A percentile compares a stretch with the other conserved stretches of the same genome.
Conservation (phyloP, 2,329 filamentous ascomycete species). For the Elsinoe ampelina region DNA sequence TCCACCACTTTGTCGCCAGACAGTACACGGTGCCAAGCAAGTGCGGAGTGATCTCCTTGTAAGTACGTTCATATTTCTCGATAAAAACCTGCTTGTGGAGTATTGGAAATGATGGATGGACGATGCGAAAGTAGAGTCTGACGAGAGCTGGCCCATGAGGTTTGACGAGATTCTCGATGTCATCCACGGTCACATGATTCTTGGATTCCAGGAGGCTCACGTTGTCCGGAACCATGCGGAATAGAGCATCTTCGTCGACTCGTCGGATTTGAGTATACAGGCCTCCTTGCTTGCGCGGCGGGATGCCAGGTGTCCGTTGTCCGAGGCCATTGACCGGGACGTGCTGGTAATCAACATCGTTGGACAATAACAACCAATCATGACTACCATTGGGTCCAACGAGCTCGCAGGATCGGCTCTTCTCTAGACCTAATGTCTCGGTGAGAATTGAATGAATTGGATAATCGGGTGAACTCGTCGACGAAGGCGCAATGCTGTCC, state of each 20-base stretch:
- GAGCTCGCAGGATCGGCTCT: constrained; percentile 23
- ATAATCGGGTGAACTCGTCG: constrained; percentile 63
- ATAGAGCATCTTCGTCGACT: constrained; percentile 28
- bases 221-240: constrained; percentile 56
- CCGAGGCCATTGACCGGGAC: constrained; percentile 11
- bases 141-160: constrained; percentile 63
- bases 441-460: constrained; percentile 57
- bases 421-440: constrained; percentile 43
- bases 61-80: constrained; percentile 50
- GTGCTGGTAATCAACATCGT: background rate
- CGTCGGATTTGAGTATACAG: constrained; percentile 9
- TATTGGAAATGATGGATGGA: constrained; percentile 51
- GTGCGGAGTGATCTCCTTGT: constrained; percentile 50
- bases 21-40: constrained; percentile 53
- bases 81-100: constrained; percentile 53
- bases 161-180: constrained; percentile 60
- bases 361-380: constrained; percentile 1
- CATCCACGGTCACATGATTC: constrained; percentile 47
- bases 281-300: background rate
- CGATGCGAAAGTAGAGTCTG: constrained; percentile 61
- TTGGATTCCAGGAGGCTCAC: constrained; percentile 20
- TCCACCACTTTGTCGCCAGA: constrained; percentile 53
- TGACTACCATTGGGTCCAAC: constrained; percentile 21
- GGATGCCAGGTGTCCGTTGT: background rate
- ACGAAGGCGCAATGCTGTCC: constrained; percentile 28